Evolutionary conservation across 2,329 filamentous ascomycete species (phyloP).

Genomic region (Ophiostoma novo-ulmi): DNA sequence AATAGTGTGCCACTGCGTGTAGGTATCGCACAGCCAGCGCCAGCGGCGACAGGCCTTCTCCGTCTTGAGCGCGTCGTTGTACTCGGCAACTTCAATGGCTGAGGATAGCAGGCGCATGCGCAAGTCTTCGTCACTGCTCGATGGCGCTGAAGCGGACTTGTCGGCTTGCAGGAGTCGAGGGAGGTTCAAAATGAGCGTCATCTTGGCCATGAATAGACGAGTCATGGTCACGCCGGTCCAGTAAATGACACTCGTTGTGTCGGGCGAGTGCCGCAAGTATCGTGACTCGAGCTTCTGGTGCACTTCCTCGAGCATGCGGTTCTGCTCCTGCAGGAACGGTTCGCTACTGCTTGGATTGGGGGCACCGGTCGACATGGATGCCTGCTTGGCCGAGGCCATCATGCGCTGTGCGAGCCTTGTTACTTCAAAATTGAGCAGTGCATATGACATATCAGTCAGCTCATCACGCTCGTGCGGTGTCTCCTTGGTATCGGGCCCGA

Average conservation of each 20-base stretch:
- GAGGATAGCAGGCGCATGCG: conserved; percentile 44
- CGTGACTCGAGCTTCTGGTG: conserved; percentile 40
- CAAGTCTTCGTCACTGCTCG: conserved; percentile 33
- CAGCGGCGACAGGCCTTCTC: conserved; percentile 46
- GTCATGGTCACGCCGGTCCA: conserved; percentile 41
- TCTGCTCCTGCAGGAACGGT: conserved; percentile 39
- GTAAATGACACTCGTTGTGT: conserved; percentile 33
- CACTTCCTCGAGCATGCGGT: conserved; percentile 42
- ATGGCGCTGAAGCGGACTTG: neutral
- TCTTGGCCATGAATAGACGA: conserved; percentile 69
- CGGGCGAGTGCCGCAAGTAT: conserved; percentile 40
- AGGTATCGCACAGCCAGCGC: conserved; percentile 56
- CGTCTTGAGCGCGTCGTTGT: conserved; percentile 48
- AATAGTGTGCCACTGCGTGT: conserved; percentile 55
- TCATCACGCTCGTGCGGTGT: conserved; percentile 45
- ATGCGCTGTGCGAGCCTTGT: conserved; percentile 37
- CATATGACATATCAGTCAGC: conserved; percentile 49
- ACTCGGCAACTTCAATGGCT: conserved; percentile 52
- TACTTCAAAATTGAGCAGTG: conserved; percentile 39
- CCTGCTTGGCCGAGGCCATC: conserved; percentile 29
- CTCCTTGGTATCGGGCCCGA: conserved; percentile 43
- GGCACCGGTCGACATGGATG: conserved; percentile 25
- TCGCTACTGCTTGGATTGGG: conserved; percentile 23
- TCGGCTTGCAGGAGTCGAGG: conserved; percentile 51
- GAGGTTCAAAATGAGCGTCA: conserved; percentile 72